phyloP scores from a whole-genome alignment of 2,329 filamentous ascomycete genomes.

The Spiromastix sp. region DNA sequence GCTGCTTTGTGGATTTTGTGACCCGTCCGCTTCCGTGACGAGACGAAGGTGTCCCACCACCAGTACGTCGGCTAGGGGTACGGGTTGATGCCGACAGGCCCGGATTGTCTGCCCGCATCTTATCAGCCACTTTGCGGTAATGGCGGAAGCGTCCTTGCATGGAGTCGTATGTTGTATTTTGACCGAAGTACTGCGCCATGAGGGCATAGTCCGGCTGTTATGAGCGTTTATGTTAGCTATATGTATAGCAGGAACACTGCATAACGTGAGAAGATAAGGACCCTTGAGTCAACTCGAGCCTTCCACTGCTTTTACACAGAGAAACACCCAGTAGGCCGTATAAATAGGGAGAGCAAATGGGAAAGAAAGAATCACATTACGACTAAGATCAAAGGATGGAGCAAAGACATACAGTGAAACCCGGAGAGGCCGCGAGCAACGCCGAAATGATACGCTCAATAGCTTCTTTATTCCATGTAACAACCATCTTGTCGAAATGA shows the following conservation, averaged over 20 bases:
- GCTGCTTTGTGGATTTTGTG: neutral
- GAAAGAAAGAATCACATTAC: neutral
- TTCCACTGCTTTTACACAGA: no score
- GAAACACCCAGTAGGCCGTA: no score
- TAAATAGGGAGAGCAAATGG: neutral
- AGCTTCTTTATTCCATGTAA: slow-evolving; percentile 19
- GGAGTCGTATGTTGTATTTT: slow-evolving; percentile 37
- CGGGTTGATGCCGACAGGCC: slow-evolving; percentile 8
- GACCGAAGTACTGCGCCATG: slow-evolving; percentile 36
- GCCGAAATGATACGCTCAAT: slow-evolving; percentile 18
- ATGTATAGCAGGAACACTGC: no score
- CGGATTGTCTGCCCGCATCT: slow-evolving; percentile 21
- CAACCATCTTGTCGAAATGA: slow-evolving; percentile 14
- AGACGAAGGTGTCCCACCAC: neutral
- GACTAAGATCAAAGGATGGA: neutral
- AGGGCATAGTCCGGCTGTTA: slow-evolving; percentile 34
- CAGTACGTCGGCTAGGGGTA: slow-evolving; percentile 8
- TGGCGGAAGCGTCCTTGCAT: slow-evolving; percentile 38
- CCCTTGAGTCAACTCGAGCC: no score
- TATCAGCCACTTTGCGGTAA: slow-evolving; percentile 31
- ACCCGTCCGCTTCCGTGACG: neutral
- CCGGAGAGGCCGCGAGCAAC: slow-evolving; percentile 19
- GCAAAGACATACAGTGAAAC: slow-evolving; percentile 15
- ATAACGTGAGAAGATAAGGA: neutral
- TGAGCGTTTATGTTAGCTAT: neutral